phyloP scores from a whole-genome alignment of 768 basidiomycete genomes.

The Lentinula raphanica region DNA sequence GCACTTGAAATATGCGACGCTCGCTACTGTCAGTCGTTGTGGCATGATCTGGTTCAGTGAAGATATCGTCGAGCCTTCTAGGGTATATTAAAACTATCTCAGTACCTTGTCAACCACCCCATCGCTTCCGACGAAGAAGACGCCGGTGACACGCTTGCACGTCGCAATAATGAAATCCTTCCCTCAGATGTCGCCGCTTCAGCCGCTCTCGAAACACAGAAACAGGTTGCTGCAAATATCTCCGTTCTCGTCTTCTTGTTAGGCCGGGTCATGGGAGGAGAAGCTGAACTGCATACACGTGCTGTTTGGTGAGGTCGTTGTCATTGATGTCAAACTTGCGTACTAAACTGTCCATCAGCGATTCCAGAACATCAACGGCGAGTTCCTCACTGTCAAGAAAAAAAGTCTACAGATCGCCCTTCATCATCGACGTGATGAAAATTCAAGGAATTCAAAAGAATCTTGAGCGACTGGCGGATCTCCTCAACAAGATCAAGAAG shows the following conservation, averaged over 20 bases:
- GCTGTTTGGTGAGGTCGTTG: slow-evolving; percentile 64
- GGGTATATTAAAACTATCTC: slow-evolving; percentile 93
- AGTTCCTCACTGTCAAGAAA: slow-evolving; percentile 98
- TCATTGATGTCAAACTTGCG: not conserved
- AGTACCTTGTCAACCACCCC: slow-evolving; percentile 67
- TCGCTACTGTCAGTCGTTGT: no score
- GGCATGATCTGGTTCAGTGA: no score
- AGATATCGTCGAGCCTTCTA: slow-evolving; percentile 85
- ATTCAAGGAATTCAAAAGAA: slow-evolving; percentile 96
- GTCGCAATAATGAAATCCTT: slow-evolving; percentile 53
- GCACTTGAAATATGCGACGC: no score
- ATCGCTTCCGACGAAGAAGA: slow-evolving; percentile 92
- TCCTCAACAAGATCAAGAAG: slow-evolving; percentile 98
- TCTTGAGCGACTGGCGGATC: slow-evolving; percentile 91
- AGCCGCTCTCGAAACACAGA: slow-evolving; percentile 68
- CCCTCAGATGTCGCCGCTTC: slow-evolving; percentile 48
- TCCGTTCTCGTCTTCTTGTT: slow-evolving; percentile 6
- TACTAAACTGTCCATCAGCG: slow-evolving; percentile 30
- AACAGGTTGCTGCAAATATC: slow-evolving; percentile 57
- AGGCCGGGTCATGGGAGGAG: slow-evolving; percentile 93
- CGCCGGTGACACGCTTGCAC: slow-evolving; percentile 50
- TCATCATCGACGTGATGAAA: slow-evolving; percentile 94
- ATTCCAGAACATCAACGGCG: slow-evolving; percentile 97
- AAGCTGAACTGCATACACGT: slow-evolving; percentile 95
- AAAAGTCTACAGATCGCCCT: slow-evolving; percentile 99